These are phyloP conservation scores for Diaporthe destruens DNA, from an alignment of 2,329 filamentous ascomycete species.

Conservation along the genomic window DNA sequence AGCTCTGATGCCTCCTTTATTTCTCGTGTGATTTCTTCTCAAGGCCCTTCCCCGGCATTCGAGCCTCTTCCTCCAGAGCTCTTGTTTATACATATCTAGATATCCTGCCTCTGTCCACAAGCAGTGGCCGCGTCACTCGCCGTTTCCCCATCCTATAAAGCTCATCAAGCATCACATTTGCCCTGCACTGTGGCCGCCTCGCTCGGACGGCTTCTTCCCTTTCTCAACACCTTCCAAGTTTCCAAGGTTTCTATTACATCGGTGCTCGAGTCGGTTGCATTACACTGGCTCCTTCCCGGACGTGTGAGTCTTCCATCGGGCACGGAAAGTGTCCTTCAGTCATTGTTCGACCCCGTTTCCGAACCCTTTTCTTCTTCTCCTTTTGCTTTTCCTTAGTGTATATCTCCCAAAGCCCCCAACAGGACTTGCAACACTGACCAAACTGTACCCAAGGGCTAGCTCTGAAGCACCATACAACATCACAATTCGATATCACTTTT, in stretches of 20 bases:
- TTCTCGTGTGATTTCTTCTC: constrained; percentile 30
- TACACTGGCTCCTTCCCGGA: constrained; percentile 5
- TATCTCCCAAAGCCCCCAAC: neutral
- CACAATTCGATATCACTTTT: neutral
- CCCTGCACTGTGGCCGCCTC: constrained; percentile 14
- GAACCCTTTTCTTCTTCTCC: no score
- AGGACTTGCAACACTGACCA: neutral
- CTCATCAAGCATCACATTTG: neutral
- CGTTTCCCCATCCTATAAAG: neutral
- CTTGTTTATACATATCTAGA: no score
- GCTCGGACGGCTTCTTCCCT: constrained; percentile 1
- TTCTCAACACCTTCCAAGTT: neutral
- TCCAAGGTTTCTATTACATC: neutral
- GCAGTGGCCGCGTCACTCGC: constrained; percentile 22
- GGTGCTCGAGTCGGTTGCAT: constrained; percentile 1
- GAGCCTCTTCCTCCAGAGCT: constrained; percentile 1
- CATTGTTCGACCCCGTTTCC: neutral
- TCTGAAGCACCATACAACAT: neutral
- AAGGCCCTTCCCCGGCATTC: constrained; percentile 25
- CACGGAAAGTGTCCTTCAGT: neutral
- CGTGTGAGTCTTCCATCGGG: constrained; percentile 4
- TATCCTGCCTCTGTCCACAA: neutral
- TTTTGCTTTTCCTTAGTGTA: neutral
- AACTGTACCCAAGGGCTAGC: neutral
- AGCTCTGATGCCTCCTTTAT: constrained; percentile 25